Conservation (phyloP, 257 asterid genomes). For the Verbascum thapsus region DNA sequence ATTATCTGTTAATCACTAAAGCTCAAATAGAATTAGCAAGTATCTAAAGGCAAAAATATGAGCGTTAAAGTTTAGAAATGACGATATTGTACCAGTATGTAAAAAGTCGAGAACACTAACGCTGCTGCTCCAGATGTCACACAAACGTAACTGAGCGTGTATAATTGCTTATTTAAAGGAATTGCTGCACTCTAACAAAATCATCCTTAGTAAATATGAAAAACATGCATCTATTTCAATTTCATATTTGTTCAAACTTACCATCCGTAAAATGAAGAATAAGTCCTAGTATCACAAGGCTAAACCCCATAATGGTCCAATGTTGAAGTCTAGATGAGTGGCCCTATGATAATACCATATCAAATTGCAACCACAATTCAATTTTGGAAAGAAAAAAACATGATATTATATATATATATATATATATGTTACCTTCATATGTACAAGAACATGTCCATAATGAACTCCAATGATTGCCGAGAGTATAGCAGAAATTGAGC, state of each 20-base stretch:
- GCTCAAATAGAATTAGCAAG: neutral
- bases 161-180: constrained; percentile 75
- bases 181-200: constrained; percentile 51
- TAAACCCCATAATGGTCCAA: constrained; percentile 56
- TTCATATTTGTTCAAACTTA: constrained; percentile 26
- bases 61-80: constrained; percentile 1
- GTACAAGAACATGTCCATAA: constrained; percentile 70
- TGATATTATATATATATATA: neutral
- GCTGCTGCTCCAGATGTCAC: constrained; percentile 80
- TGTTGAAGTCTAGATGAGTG: constrained; percentile 67
- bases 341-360: constrained; percentile 38
- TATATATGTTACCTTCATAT: constrained; percentile 47
- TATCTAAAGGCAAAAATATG: neutral
- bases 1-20: neutral
- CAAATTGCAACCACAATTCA: neutral
- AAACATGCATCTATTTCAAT: neutral
- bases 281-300: constrained; percentile 57
- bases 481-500: constrained; percentile 76
- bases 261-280: constrained; percentile 68
- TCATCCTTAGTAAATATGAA: neutral
- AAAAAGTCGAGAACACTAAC: constrained; percentile 60
- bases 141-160: constrained; percentile 74
- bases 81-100: constrained; percentile 49
- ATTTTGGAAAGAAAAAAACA: neutral
- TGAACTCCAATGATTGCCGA: constrained; percentile 72